Evolutionary conservation across 768 basidiomycete species (phyloP).

Genomic region (Hypholoma fasciculare): DNA sequence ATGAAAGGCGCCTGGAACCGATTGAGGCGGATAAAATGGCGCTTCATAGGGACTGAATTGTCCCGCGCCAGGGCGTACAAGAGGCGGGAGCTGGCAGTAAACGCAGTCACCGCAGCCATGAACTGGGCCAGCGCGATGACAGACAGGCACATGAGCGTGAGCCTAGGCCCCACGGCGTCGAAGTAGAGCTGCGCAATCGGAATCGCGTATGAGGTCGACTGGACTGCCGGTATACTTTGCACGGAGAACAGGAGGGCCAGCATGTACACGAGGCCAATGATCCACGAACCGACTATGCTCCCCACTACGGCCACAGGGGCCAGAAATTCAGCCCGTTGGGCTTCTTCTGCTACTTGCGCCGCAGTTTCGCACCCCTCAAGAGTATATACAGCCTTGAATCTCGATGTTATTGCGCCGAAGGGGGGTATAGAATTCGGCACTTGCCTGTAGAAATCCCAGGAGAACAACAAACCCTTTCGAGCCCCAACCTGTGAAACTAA

Average conservation of each 20-base stretch:
- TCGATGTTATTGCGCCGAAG: background rate
- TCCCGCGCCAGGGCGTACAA: slow-evolving; percentile 60
- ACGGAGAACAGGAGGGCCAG: slow-evolving; percentile 59
- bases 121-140: slow-evolving; percentile 51
- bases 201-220: slow-evolving; percentile 51
- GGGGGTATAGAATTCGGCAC: background rate
- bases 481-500: slow-evolving; percentile 56
- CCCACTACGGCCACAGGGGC: slow-evolving; percentile 58
- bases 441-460: slow-evolving; percentile 53
- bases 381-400: slow-evolving; percentile 51
- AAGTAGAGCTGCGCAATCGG: slow-evolving; percentile 60
- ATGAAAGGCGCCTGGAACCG: slow-evolving; percentile 53
- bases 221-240: slow-evolving; percentile 50
- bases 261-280: slow-evolving; percentile 58
- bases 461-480: slow-evolving; percentile 57
- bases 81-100: slow-evolving; percentile 56
- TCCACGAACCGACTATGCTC: slow-evolving; percentile 56
- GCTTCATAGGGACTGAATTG: slow-evolving; percentile 48
- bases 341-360: slow-evolving; percentile 65
- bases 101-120: slow-evolving; percentile 57
- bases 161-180: slow-evolving; percentile 47
- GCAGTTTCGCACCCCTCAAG: slow-evolving; percentile 64
- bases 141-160: slow-evolving; percentile 51
- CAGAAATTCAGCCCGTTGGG: slow-evolving; percentile 53
- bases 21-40: slow-evolving; percentile 49